Conservation (phyloP, 139 green algal species). For the Protoeuglena noctilucae region DNA sequence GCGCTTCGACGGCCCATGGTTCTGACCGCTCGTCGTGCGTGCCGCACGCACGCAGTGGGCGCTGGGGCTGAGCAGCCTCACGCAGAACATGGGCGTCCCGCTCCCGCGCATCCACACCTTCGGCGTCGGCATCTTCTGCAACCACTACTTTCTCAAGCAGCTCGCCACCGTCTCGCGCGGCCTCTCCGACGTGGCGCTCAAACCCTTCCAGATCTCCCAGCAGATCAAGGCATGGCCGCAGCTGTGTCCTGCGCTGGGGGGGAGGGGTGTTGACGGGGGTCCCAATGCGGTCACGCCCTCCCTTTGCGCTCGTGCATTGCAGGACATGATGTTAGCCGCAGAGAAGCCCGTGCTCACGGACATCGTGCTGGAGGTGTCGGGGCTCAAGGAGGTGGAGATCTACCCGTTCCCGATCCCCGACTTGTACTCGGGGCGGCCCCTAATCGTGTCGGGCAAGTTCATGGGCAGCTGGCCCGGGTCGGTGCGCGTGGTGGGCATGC, state of each 20-base stretch:
- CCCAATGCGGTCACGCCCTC: too few relatives aligned
- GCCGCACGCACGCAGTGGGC: too few relatives aligned
- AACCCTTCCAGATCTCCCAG: slow-evolving; percentile 18
- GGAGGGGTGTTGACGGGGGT: too few relatives aligned
- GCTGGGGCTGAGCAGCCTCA: not conserved
- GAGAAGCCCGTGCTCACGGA: slow-evolving; percentile 11
- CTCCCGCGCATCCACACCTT: slow-evolving; percentile 32
- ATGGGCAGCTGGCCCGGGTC: slow-evolving; percentile 19
- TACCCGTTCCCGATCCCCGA: slow-evolving; percentile 43
- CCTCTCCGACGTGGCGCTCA: slow-evolving; percentile 31
- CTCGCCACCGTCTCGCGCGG: slow-evolving; percentile 29
- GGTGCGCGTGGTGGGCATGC: slow-evolving; percentile 21
- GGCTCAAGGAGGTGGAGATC: slow-evolving; percentile 19
- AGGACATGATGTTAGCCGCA: not conserved
- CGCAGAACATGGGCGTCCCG: not conserved
- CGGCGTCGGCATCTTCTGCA: slow-evolving; percentile 40
- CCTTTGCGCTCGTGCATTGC: too few relatives aligned
- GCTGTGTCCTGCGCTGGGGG: too few relatives aligned
- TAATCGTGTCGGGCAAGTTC: slow-evolving; percentile 44
- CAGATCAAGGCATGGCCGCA: too few relatives aligned
- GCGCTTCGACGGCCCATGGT: too few relatives aligned
- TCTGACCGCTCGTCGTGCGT: too few relatives aligned
- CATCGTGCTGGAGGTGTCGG: slow-evolving; percentile 16
- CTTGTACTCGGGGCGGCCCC: slow-evolving; percentile 32
- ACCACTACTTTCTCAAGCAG: slow-evolving; percentile 50